Evolutionary conservation across 1,284 basidiomycete species (phyloP), one percentile per base, ranked within the genome.

Genomic region (Fomitiporia mediterranea): DNA sequence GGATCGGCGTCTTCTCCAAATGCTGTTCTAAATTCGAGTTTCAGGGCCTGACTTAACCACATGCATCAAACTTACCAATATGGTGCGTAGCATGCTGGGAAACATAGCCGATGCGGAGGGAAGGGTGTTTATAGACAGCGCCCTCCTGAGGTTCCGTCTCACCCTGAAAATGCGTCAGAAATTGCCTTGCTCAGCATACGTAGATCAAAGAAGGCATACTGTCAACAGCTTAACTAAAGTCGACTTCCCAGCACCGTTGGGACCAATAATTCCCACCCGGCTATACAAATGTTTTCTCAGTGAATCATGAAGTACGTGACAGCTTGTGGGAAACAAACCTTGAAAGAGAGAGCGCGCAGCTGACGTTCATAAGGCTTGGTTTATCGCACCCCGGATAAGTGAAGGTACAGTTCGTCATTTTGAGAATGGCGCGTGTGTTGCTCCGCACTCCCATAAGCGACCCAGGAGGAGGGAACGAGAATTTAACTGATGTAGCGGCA

Each of bases 71-170:
- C 67, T 59, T 65, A 84, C 86, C 87, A 66, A 95, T 90, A 70
- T 97, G 94, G 75, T 96, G 94, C 58, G 94, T 97, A 23, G 94
- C 94, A 72, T 99, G 96, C 70, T 99, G 96, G 8, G 96, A 96
- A 64, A 99, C 94, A 73, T 98, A 98, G 55, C 95, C 97, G 59
- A 99, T 91, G 67, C 96, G 91, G 56, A 99, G 76, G 40, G 94
- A 83, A 34, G 96, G 96, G 69, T 99, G 96, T 70, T 98, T 98
- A 77, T 96, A 94, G 43, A 97, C 94, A 46, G 84, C 83, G 56
- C 96, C 96, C 70, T 92, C 83, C 72, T 98, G 94, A 43, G 97
- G 95, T 37, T 86, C 78, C 13, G 92, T 93, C 74, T 99, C 96
- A 61, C 97, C 96, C 88, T 90, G 44, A 23, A 37, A 60, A 25